phyloP scores from a whole-genome alignment of 139 green algal genomes.

The Astrephomene gubernaculifera region DNA sequence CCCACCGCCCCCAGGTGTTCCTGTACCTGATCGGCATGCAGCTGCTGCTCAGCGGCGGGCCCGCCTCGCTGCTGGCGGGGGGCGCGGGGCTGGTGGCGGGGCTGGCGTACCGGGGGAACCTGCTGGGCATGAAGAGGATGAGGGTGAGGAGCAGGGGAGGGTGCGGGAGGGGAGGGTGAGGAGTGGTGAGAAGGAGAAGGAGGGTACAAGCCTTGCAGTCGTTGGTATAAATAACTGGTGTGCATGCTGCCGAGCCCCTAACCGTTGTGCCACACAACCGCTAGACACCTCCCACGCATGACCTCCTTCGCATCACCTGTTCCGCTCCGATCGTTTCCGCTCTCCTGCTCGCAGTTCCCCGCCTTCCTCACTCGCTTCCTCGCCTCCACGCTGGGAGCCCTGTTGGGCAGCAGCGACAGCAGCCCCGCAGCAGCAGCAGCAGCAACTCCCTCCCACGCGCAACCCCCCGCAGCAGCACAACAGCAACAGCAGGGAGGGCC shows the following conservation, averaged over 20 bases:
- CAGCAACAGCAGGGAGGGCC: too few relatives aligned
- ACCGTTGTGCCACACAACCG: not conserved
- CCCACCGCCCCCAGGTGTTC: not conserved
- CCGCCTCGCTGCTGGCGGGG: constrained; percentile 47
- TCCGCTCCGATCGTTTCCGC: not conserved
- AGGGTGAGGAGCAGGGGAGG: not conserved
- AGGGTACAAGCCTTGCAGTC: not conserved
- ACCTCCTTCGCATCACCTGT: not conserved
- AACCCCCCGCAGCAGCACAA: too few relatives aligned
- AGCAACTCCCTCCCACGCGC: too few relatives aligned
- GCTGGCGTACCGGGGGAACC: constrained; percentile 68
- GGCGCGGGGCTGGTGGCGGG: constrained; percentile 58
- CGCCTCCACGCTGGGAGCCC: not conserved
- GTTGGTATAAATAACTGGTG: not conserved
- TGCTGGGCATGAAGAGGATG: constrained; percentile 46
- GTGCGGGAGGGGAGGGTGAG: not conserved
- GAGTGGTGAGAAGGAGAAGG: not conserved
- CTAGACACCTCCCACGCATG: not conserved
- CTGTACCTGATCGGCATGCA: constrained; percentile 74
- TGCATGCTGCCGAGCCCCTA: not conserved
- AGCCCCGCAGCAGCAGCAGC: too few relatives aligned
- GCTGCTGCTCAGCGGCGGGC: constrained; percentile 64
- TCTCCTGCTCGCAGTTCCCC: constrained; percentile 21
- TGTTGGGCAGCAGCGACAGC: constrained; percentile 31
- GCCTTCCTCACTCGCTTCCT: constrained; percentile 7